Conservation (phyloP, 1,139 yeast genomes). For the Protomyces lactucae-debilis region DNA sequence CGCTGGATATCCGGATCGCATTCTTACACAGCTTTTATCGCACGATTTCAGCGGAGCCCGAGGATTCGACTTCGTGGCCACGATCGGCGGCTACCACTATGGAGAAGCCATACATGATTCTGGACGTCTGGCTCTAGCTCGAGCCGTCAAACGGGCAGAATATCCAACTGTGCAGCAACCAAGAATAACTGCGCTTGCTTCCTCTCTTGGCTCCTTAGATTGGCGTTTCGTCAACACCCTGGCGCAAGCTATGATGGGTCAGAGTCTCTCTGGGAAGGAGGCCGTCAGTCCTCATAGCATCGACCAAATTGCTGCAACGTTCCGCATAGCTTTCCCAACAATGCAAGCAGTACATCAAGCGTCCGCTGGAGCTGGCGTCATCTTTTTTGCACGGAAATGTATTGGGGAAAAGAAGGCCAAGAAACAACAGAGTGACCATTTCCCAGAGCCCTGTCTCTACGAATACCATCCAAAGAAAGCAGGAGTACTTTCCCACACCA, state of each 20-base stretch:
- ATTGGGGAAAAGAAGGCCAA: conserved; percentile 27
- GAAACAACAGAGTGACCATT: conserved; percentile 1
- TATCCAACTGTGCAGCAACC: not conserved
- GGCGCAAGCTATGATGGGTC: conserved; percentile 2
- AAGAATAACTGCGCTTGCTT: conserved; percentile 8
- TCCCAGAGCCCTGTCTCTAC: conserved; percentile 31
- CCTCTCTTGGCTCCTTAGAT: conserved; percentile 29
- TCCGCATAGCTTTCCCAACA: conserved; percentile 33
- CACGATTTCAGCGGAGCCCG: conserved; percentile 31
- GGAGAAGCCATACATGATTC: conserved; percentile 5
- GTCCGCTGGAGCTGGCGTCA: conserved; percentile 31
- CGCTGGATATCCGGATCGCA: conserved; percentile 29
- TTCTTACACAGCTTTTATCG: conserved; percentile 29
- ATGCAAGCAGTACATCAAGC: conserved; percentile 31
- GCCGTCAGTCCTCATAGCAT: not conserved
- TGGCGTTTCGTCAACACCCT: conserved; percentile 8
- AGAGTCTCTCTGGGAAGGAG: not conserved
- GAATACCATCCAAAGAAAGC: conserved; percentile 29
- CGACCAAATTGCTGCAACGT: not conserved
- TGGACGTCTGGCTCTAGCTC: conserved; percentile 20
- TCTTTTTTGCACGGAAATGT: conserved; percentile 30
- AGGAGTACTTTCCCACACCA: conserved; percentile 33
- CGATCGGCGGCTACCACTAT: conserved; percentile 32
- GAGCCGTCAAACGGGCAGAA: conserved; percentile 1
- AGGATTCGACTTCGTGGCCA: conserved; percentile 32